These are phyloP conservation scores for Rubus parviflorus DNA, from an alignment of 306 rosid genomes.

Conservation along the genomic window DNA sequence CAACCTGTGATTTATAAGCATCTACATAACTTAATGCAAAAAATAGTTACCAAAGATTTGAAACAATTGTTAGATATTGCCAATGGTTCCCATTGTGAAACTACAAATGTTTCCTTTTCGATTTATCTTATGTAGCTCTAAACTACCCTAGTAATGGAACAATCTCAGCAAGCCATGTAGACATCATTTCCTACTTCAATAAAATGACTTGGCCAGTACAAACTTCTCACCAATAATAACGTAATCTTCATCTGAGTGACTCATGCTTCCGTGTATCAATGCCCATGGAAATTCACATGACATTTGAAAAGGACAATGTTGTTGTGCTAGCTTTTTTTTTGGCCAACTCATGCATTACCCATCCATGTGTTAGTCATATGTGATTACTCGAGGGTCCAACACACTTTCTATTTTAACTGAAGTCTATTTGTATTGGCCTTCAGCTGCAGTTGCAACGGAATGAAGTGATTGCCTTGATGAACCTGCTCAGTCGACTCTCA, in stretches of 20 bases:
- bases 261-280: background rate
- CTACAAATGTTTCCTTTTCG: background rate
- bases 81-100: background rate
- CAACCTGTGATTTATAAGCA: slow-evolving; percentile 1
- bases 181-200: background rate
- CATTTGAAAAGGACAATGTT: background rate
- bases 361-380: background rate
- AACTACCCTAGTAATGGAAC: background rate
- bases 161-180: background rate
- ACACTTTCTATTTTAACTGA: background rate
- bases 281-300: background rate
- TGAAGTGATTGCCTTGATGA: slow-evolving; percentile 86
- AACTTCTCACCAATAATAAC: background rate
- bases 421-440: slow-evolving; percentile 17
- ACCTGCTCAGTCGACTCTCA: slow-evolving; percentile 87
- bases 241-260: background rate
- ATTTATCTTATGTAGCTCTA: background rate
- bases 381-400: slow-evolving; percentile 12
- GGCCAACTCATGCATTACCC: background rate
- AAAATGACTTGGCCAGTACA: background rate
- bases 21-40: background rate
- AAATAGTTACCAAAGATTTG: background rate
- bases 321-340: background rate
- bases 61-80: background rate
- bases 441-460: slow-evolving; percentile 92